Evolutionary conservation across 2,329 filamentous ascomycete genomes (phyloP).

Genomic region (Purpureocillium lavendulum): DNA sequence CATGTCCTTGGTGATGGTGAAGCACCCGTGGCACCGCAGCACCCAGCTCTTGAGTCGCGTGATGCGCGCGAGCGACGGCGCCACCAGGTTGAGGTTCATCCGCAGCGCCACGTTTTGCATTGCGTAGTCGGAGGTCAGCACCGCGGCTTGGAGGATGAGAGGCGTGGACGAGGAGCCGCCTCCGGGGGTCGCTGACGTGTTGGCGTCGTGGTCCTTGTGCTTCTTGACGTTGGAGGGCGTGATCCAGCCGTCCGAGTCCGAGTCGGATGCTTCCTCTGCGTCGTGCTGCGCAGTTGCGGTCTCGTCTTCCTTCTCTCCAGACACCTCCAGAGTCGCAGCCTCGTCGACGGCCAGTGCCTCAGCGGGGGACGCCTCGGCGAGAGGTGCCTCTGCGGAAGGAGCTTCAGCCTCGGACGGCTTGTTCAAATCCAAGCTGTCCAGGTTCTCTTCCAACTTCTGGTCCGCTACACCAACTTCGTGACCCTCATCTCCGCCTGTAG

Average conservation of each 20-base stretch:
- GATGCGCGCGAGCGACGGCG: slow-evolving; percentile 70
- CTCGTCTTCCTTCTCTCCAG: slow-evolving; percentile 10
- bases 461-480: slow-evolving; percentile 14
- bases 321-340: not conserved
- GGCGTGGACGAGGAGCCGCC: slow-evolving; percentile 30
- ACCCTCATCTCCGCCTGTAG: slow-evolving; percentile 6
- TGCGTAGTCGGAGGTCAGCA: slow-evolving; percentile 90
- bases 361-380: not conserved
- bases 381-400: not conserved
- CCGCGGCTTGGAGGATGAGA: slow-evolving; percentile 73
- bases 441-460: slow-evolving; percentile 6
- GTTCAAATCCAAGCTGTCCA: slow-evolving; percentile 15
- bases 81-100: slow-evolving; percentile 87
- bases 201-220: slow-evolving; percentile 62
- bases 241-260: slow-evolving; percentile 72
- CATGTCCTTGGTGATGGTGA: slow-evolving; percentile 76
- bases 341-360: too few species aligned
- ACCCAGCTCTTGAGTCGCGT: slow-evolving; percentile 81
- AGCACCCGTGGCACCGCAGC: slow-evolving; percentile 89
- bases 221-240: slow-evolving; percentile 87
- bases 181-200: slow-evolving; percentile 33
- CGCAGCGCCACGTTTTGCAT: slow-evolving; percentile 96
- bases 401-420: slow-evolving; percentile 3
- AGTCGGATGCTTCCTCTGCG: slow-evolving; percentile 38
- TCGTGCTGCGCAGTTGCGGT: slow-evolving; percentile 17